phyloP scores from a whole-genome alignment of 1,284 basidiomycete genomes.

The Violaceomyces palustris region DNA sequence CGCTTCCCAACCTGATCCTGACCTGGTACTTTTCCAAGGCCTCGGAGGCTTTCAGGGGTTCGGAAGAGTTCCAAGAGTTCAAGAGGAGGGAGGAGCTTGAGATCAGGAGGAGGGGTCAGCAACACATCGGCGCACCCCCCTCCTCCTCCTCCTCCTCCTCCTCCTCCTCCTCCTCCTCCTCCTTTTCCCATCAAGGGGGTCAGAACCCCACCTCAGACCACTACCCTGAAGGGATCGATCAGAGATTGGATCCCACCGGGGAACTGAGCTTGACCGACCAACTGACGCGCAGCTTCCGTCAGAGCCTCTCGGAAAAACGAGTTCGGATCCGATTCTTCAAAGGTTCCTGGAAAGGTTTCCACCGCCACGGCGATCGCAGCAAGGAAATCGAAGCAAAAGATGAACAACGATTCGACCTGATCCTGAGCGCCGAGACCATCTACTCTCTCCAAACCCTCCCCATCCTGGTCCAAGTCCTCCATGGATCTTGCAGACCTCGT shows the following conservation, averaged over 20 bases:
- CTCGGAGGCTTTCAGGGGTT: conserved; percentile 4
- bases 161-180: background rate
- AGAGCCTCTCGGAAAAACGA: conserved; percentile 59
- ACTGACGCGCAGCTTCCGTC: conserved; percentile 65
- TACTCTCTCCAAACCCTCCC: conserved; percentile 69
- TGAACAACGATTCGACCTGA: conserved; percentile 61
- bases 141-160: background rate
- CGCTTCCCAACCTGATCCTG: conserved; percentile 73
- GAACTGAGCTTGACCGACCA: conserved; percentile 47
- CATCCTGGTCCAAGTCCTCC: conserved; percentile 61
- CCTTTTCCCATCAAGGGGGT: background rate
- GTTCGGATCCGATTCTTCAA: conserved; percentile 71
- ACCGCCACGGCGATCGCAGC: conserved; percentile 1
- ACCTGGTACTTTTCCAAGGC: conserved; percentile 56
- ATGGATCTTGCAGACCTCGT: conserved; percentile 4
- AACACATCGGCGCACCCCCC: conserved; percentile 12
- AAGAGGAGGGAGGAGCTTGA: conserved; percentile 6
- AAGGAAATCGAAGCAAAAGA: conserved; percentile 17
- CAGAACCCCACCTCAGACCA: conserved; percentile 48
- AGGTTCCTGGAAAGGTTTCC: conserved; percentile 66
- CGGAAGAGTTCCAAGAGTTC: conserved; percentile 9
- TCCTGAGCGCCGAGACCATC: conserved; percentile 88
- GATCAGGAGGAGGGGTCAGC: conserved; percentile 15
- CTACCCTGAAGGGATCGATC: conserved; percentile 18
- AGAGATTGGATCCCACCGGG: background rate